Evolutionary conservation across 1,139 yeast genomes (phyloP).

Genomic region (Geotrichum australiense): DNA sequence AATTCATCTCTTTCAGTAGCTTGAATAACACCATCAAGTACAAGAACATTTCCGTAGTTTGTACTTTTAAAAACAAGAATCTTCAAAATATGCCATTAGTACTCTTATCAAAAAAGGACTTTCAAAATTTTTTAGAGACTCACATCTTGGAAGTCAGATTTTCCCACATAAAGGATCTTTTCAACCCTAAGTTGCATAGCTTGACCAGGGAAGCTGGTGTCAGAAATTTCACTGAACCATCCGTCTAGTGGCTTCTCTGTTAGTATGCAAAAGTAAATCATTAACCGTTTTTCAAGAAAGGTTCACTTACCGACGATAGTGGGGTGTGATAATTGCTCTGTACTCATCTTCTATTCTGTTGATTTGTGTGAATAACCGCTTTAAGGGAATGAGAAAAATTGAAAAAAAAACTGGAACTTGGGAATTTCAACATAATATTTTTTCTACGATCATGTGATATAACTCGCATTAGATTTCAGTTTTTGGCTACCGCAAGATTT

Average conservation of each 20-base stretch:
- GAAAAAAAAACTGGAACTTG: no score
- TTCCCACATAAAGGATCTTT: constrained; percentile 69
- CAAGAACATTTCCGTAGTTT: constrained; percentile 85
- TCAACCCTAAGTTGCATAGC: constrained; percentile 83
- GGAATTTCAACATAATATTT: no score
- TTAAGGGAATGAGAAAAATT: no score
- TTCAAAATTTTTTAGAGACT: constrained; percentile 7
- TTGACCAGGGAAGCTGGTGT: constrained; percentile 91
- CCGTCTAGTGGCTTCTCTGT: constrained; percentile 54
- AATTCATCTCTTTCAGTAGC: constrained; percentile 93
- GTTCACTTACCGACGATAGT: no score
- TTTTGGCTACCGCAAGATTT: no score
- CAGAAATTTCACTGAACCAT: constrained; percentile 86
- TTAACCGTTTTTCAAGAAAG: no score
- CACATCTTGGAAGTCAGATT: constrained; percentile 78
- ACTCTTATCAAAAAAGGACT: background rate
- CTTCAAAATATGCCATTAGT: constrained; percentile 17
- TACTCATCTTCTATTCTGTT: no score
- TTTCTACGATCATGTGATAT: no score
- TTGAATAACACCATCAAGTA: constrained; percentile 85
- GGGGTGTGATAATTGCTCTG: no score
- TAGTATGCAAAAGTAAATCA: no score
- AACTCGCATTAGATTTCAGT: no score
- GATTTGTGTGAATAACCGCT: no score
- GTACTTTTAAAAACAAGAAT: constrained; percentile 78